Conservation (phyloP, 2,329 filamentous ascomycete species). For the Malbranchea zuffiana region DNA sequence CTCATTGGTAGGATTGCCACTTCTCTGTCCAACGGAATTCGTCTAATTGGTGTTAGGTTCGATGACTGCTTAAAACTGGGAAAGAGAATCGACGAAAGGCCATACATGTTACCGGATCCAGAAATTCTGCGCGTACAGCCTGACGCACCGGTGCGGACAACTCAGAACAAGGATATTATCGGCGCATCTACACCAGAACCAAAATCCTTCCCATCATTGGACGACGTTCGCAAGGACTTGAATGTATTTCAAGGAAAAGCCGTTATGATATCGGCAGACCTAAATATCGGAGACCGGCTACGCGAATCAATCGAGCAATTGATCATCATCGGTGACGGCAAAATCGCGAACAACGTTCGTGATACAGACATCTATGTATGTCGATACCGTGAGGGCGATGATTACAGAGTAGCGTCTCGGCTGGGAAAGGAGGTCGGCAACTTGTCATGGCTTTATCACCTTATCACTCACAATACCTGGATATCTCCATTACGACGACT, state of each 20-base stretch:
- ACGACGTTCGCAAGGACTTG: conserved; percentile 40
- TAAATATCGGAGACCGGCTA: conserved; percentile 58
- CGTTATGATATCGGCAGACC: conserved; percentile 66
- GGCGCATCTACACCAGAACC: conserved; percentile 53
- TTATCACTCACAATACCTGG: conserved; percentile 83
- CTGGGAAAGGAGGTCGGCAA: conserved; percentile 78
- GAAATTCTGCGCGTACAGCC: conserved; percentile 58
- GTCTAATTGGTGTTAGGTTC: conserved; percentile 51
- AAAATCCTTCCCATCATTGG: conserved; percentile 27
- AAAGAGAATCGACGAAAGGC: conserved; percentile 76
- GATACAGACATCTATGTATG: conserved; percentile 77
- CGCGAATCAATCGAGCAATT: conserved; percentile 57
- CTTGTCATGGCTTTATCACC: conserved; percentile 82
- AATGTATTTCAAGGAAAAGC: conserved; percentile 66
- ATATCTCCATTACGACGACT: conserved; percentile 72
- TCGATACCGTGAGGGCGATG: conserved; percentile 67
- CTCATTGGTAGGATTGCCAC: conserved; percentile 60
- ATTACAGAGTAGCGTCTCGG: conserved; percentile 68
- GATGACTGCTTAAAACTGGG: conserved; percentile 92
- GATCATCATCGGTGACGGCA: conserved; percentile 60
- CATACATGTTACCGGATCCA: conserved; percentile 76
- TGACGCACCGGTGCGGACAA: conserved; percentile 47
- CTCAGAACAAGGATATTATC: conserved; percentile 50
- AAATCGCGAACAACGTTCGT: conserved; percentile 52
- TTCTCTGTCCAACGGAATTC: background rate